Percentiles rank a stretch among this genome's conserved stretches.
Conservation (phyloP, 495 filamentous ascomycete genomes). For the Bathelium albidoporum region DNA sequence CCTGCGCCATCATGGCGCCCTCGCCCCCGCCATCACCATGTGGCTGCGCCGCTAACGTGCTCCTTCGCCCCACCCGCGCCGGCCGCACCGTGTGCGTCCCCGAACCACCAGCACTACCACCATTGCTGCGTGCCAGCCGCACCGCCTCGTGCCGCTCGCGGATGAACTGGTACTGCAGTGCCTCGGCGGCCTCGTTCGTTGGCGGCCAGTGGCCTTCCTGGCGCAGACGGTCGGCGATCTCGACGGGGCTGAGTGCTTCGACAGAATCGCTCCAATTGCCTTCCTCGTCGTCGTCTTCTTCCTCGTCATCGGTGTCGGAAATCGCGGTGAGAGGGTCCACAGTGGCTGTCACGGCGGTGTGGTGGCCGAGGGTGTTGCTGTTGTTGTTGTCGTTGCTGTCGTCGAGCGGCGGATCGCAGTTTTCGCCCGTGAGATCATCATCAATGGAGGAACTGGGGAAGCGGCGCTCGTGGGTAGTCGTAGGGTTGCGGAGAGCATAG, state of each 20-base stretch:
- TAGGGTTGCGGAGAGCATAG: conserved; percentile 6
- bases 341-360: neutral
- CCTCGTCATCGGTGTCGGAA: conserved; percentile 4
- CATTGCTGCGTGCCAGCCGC: neutral
- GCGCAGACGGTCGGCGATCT: neutral
- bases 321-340: neutral
- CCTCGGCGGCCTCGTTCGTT: conserved; percentile 23
- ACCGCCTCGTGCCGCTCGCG: conserved; percentile 30
- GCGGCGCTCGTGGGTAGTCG: neutral
- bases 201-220: neutral
- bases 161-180: conserved; percentile 32
- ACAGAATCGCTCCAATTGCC: conserved; percentile 3
- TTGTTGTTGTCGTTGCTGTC: conserved; percentile 10
- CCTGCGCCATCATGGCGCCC: no score
- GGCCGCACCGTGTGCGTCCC: no score
- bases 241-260: neutral
- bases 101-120: no score
- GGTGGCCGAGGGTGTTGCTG: no score
- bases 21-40: no score
- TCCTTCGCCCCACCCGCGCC: conserved; percentile 14
- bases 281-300: no score
- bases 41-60: conserved; percentile 13
- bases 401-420: conserved; percentile 9
- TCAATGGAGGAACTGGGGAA: conserved; percentile 4
- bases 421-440: neutral